These are phyloP conservation scores for Arthrobotrys conoides DNA, from an alignment of 2,329 filamentous ascomycete genomes.

Conservation along the genomic window DNA sequence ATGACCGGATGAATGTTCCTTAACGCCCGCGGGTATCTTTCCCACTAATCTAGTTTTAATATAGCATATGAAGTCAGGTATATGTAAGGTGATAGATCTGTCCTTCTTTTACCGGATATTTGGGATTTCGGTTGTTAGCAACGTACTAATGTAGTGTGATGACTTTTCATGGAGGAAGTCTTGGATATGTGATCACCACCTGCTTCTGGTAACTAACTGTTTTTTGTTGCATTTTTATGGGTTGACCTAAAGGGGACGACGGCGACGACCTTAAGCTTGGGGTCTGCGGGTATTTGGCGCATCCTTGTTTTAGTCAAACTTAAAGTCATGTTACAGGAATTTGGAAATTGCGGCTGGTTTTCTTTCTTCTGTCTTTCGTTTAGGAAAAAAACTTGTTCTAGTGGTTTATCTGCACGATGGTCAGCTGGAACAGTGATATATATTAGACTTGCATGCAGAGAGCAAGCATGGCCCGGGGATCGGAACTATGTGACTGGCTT, in stretches of 20 bases:
- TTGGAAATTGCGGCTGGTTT: background rate
- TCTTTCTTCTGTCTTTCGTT: background rate
- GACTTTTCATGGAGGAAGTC: conserved; percentile 63
- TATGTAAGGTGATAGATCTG: conserved; percentile 35
- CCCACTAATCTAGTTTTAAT: conserved; percentile 25
- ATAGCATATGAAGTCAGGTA: conserved; percentile 10
- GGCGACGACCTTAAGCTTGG: background rate
- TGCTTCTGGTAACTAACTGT: conserved; percentile 61
- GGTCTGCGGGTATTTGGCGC: background rate
- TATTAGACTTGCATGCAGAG: conserved; percentile 55
- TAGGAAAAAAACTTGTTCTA: conserved; percentile 18
- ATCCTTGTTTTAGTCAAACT: conserved; percentile 39
- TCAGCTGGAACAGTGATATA: conserved; percentile 50
- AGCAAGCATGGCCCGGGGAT: conserved; percentile 20
- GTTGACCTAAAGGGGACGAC: background rate
- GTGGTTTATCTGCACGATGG: conserved; percentile 53
- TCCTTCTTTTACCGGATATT: conserved; percentile 63
- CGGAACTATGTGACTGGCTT: conserved; percentile 18
- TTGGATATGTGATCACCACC: background rate
- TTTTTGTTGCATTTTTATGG: conserved; percentile 41
- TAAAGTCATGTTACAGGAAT: conserved; percentile 19
- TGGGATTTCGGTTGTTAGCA: conserved; percentile 60
- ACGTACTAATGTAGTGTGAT: conserved; percentile 61
- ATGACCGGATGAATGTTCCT: conserved; percentile 21
- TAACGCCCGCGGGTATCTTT: conserved; percentile 19